Base-by-base conservation (phyloP, 371 early-diverging fungal species). In the Dinochytrium kinnereticum region DNA sequence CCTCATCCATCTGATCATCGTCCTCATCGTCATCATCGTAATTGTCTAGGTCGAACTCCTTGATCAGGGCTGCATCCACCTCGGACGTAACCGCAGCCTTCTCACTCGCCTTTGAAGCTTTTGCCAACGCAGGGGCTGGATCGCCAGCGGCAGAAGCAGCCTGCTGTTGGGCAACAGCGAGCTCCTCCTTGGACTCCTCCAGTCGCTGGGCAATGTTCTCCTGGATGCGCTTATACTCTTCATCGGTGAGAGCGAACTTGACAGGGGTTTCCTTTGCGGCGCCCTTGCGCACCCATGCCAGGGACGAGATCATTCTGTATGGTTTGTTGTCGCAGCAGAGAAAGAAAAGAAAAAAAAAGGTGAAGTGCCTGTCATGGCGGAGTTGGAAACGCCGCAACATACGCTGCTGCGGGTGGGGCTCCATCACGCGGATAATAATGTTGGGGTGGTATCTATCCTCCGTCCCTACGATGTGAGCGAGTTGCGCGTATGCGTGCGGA, bases 201-300 rank as follows among this genome's bases (percentile, higher is more conserved):
- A 95, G 72, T 70, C 95, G 90, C 28, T 85, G 85, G 31, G 88
- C 86, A 1, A 95, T 92, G 49, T 91, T 77, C 17, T 86, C 80
- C 64, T 88, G 85, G 64, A 98, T 92, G 68, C 91, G 84, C 59
- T 91, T 86, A 75, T 86, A 94, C 81, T 98, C 97, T 51, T 91
- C 92, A 64, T 96, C 96, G 68, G 91, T 90, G 61, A 96, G 80
- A 69, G 91, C 87, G 76, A 91, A 93, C 69, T 89, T 89, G 38
- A 88, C 87, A 21, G 97, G 96, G 55, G 85, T 77, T 61, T 90
- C 88, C 36, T 89, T 87, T 36, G 96, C 93, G 55, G 90, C 95
- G 64, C 98, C 98, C 79, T 93, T 91, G 70, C 92, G 92, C 67
- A 97, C 88, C 96, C 96, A 85, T 33, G 75, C 70, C 33, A 85